Evolutionary conservation across 2,329 filamentous ascomycete genomes (phyloP).

Genomic region (Aspergillus calidoustus): DNA sequence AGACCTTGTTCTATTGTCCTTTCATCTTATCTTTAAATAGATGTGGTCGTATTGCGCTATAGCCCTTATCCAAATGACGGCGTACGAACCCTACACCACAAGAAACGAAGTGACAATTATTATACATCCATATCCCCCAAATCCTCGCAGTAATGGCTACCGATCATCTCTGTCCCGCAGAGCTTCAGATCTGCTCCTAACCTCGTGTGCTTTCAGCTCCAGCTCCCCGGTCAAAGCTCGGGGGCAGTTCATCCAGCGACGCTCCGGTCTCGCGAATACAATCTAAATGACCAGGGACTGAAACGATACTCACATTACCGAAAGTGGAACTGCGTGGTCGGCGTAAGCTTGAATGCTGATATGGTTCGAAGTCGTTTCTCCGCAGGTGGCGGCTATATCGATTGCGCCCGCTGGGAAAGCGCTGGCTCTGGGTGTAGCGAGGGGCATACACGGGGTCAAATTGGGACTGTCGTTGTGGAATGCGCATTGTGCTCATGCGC

Average conservation of each 20-base stretch:
- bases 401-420: slow-evolving; percentile 22
- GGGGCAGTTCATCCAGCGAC: slow-evolving; percentile 32
- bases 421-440: slow-evolving; percentile 35
- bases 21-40: neutral
- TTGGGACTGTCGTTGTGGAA: slow-evolving; percentile 24
- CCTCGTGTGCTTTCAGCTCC: neutral
- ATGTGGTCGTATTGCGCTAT: neutral
- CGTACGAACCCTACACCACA: neutral
- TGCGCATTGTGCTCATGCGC: slow-evolving; percentile 21
- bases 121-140: neutral
- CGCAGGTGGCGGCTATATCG: slow-evolving; percentile 32
- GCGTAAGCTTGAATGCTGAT: slow-evolving; percentile 32
- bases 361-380: slow-evolving; percentile 35
- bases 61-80: neutral
- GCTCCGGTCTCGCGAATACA: slow-evolving; percentile 37
- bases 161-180: neutral
- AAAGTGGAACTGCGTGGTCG: slow-evolving; percentile 41
- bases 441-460: slow-evolving; percentile 32
- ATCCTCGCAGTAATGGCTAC: neutral
- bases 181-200: neutral
- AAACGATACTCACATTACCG: slow-evolving; percentile 28
- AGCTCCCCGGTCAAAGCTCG: neutral
- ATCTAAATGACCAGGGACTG: slow-evolving; percentile 28
- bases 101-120: neutral
- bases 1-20: neutral